A percentile compares a stretch with the other conserved stretches of the same genome.
Conservation (phyloP, 495 filamentous ascomycete genomes). For the Penicillium waksmanii region DNA sequence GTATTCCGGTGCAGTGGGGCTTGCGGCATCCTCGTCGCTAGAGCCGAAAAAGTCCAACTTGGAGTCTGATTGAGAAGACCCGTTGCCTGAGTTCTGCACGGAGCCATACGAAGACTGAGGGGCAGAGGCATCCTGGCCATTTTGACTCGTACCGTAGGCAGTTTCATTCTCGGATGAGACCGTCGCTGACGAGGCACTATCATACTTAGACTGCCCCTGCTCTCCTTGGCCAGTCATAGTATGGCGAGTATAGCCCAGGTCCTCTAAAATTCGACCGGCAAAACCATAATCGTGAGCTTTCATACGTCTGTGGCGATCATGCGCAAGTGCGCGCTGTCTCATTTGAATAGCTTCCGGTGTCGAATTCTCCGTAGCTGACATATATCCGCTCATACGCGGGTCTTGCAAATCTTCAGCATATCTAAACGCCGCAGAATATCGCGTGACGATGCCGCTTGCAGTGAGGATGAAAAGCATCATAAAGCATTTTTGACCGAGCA, state of each 20-base stretch:
- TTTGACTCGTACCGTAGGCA: background rate
- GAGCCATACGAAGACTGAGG: background rate
- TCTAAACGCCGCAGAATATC: background rate
- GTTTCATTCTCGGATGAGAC: constrained; percentile 12
- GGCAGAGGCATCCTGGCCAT: background rate
- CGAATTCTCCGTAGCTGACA: background rate
- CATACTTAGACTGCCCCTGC: constrained; percentile 14
- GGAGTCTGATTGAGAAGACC: constrained; percentile 9
- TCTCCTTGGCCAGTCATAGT: constrained; percentile 4
- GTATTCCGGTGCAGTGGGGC: constrained; percentile 44
- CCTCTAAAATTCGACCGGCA: constrained; percentile 8
- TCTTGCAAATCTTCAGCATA: constrained; percentile 15
- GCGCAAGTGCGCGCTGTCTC: constrained; percentile 25
- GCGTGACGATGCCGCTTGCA: background rate
- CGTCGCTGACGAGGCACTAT: constrained; percentile 1
- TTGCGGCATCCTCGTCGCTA: constrained; percentile 43
- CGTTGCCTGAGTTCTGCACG: background rate
- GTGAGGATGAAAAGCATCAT: constrained; percentile 27
- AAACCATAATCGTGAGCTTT: background rate
- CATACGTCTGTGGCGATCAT: constrained; percentile 9
- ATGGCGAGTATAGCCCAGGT: background rate
- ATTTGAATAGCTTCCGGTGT: constrained; percentile 28
- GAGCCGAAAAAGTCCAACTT: constrained; percentile 27
- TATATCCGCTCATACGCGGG: constrained; percentile 25
- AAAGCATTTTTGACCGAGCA: constrained; percentile 10